Evolutionary conservation across 305 asterid species (phyloP), one percentile per base, ranked within the genome.

Genomic region (Fraxinus greggii): DNA sequence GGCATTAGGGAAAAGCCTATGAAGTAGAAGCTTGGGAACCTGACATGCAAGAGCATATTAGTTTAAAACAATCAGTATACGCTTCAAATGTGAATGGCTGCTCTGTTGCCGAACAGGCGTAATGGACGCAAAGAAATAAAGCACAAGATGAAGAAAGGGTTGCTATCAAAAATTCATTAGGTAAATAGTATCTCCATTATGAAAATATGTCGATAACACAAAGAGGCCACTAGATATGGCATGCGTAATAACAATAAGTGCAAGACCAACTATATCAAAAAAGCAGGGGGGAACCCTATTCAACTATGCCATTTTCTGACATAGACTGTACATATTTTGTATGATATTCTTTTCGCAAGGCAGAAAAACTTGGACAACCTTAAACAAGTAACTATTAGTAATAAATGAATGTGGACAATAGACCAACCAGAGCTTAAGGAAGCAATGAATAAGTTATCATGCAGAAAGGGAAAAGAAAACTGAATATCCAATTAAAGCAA

Each of bases 21-120:
- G 98, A 70, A 92, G 90, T 78, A 94, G 89, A 84, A 94, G 95
- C 87, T 94, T 94, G 36, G 98, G 98, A 77, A 94, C 82, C 98
- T 94, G 93, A 77, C 81, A 81, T 78, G 59, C 72, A 83, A 87
- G 72, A 83, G 54, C 80, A 83, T 79, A 82, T 67, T 80, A 51
- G 77, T 79, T 67, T 78, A 5, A 36, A 67, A 63, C 21, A 59
- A 23, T 15, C 80, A 69, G 54, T 21, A 77, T 36, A 45, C 54
- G 33, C 32, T 26, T 26, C 74, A 54, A 36, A 26, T 29, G 36
- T 21, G 5, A 19, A 13, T n/a, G 72, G 32, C 79, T 19, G 51
- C 40, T 12, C 13, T 13, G 35, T 77, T 32, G 13, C 35, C 3
- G 23, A 54, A 5, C 72, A 38, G 36, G 76, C 36, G 24, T 48